A percentile compares a stretch with the other conserved stretches of the same genome.
Evolutionary conservation across 2,329 filamentous ascomycete species (phyloP).

Genomic region (Polytolypa hystricis): DNA sequence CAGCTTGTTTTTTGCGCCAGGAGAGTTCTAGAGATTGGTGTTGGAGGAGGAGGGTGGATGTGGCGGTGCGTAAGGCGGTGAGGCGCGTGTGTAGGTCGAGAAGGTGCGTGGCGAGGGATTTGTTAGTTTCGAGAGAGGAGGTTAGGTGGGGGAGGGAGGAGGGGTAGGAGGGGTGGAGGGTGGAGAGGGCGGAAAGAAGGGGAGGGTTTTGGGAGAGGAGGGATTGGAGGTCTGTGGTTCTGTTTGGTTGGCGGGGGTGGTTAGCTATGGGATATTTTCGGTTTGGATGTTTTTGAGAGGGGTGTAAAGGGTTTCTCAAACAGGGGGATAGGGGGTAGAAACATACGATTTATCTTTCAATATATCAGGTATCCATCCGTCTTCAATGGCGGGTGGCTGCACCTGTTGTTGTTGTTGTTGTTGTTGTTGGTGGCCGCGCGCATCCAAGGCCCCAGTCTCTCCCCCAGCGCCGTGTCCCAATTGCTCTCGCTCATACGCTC

Average conservation of each 20-base stretch:
- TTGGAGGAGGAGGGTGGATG: slow-evolving; percentile 70
- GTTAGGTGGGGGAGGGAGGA: slow-evolving; percentile 55
- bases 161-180: slow-evolving; percentile 60
- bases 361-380: slow-evolving; percentile 62
- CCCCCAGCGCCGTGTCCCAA: no score
- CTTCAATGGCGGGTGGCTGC: slow-evolving; percentile 39
- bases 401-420: no score
- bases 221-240: slow-evolving; percentile 50
- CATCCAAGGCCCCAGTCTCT: no score
- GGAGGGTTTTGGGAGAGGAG: slow-evolving; percentile 60
- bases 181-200: slow-evolving; percentile 65
- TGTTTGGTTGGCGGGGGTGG: slow-evolving; percentile 15
- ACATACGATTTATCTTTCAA: slow-evolving; percentile 73
- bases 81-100: slow-evolving; percentile 38
- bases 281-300: slow-evolving; percentile 7
- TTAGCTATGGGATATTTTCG: slow-evolving; percentile 8
- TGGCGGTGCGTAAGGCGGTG: slow-evolving; percentile 47
- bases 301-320: slow-evolving; percentile 5
- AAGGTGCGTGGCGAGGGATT: slow-evolving; percentile 49
- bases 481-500: no score
- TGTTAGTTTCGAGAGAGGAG: slow-evolving; percentile 57
- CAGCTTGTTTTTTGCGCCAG: slow-evolving; percentile 77
- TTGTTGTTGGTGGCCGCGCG: no score
- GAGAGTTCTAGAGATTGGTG: slow-evolving; percentile 83
- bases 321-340: slow-evolving; percentile 7